Evolutionary conservation across 441 rosid genomes (phyloP).

Genomic region (Gossypium davidsonii): DNA sequence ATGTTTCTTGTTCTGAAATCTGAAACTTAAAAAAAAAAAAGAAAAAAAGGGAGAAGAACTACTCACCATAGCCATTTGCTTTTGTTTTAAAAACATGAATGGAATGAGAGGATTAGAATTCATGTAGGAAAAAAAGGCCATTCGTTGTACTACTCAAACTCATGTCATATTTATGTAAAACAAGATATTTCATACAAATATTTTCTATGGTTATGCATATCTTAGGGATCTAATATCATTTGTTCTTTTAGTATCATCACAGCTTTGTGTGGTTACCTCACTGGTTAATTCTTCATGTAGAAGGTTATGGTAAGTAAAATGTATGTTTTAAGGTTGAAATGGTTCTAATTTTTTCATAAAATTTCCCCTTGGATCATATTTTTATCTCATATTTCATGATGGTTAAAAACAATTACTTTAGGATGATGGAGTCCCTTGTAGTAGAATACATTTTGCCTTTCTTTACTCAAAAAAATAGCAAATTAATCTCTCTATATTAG

Average conservation of each 20-base stretch:
- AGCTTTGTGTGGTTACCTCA: background rate
- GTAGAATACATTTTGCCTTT: no score
- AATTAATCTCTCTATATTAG: no score
- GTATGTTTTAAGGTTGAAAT: background rate
- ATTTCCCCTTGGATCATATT: background rate
- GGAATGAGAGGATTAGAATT: conserved; percentile 20
- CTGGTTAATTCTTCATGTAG: background rate
- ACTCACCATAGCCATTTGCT: conserved; percentile 13
- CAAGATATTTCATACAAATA: background rate
- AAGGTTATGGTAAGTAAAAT: background rate
- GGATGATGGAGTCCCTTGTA: no score
- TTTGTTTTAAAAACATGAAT: background rate
- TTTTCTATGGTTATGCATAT: conserved; percentile 7
- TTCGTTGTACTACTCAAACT: conserved; percentile 2
- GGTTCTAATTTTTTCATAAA: background rate
- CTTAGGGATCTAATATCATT: background rate
- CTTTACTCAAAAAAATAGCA: no score
- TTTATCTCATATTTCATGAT: no score
- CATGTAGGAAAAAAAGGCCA: conserved; percentile 8
- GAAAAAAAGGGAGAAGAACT: background rate
- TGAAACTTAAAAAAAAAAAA: background rate
- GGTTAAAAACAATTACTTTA: no score
- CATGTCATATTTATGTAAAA: background rate
- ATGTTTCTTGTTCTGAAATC: conserved; percentile 13
- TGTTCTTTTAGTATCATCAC: background rate